Evolutionary conservation across 179 eudicot genomes (phyloP).

Genomic region (Camellia oleifera): DNA sequence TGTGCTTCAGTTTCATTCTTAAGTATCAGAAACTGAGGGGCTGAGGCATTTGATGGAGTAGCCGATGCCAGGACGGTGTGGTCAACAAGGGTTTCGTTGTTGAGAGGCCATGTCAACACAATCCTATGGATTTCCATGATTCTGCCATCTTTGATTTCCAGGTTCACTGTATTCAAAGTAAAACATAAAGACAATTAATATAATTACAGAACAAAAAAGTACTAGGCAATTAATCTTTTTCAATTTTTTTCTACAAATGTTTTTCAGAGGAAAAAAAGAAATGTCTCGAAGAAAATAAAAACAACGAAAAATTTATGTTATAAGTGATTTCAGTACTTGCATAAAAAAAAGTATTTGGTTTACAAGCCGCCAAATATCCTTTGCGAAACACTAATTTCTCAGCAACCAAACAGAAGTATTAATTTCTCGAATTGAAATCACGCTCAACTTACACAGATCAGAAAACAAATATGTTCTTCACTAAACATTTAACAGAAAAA

Average conservation of each 20-base stretch:
- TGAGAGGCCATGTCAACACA: constrained; percentile 13
- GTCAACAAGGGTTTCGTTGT: constrained; percentile 21
- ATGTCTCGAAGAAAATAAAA: not conserved
- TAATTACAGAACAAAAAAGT: not conserved
- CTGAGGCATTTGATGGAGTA: constrained; percentile 17
- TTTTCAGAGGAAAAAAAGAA: too few species aligned
- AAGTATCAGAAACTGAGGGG: not conserved
- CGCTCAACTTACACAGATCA: not conserved
- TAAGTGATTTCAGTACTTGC: too few species aligned
- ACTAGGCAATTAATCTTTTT: too few species aligned
- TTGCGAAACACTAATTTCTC: not conserved
- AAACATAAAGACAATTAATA: constrained; percentile 5
- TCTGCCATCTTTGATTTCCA: constrained; percentile 41
- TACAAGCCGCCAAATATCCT: not conserved
- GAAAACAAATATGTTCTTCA: not conserved
- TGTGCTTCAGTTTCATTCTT: constrained; percentile 12
- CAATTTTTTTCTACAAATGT: too few species aligned
- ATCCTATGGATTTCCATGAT: not conserved
- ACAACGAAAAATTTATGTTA: too few species aligned
- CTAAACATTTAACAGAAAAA: not conserved
- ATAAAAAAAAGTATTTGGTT: too few species aligned
- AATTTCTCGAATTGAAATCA: not conserved
- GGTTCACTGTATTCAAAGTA: constrained; percentile 21
- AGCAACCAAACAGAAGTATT: not conserved
- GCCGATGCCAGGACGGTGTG: constrained; percentile 16